Evolutionary conservation across 441 rosid genomes (phyloP).

Genomic region (Jatropha multifida): DNA sequence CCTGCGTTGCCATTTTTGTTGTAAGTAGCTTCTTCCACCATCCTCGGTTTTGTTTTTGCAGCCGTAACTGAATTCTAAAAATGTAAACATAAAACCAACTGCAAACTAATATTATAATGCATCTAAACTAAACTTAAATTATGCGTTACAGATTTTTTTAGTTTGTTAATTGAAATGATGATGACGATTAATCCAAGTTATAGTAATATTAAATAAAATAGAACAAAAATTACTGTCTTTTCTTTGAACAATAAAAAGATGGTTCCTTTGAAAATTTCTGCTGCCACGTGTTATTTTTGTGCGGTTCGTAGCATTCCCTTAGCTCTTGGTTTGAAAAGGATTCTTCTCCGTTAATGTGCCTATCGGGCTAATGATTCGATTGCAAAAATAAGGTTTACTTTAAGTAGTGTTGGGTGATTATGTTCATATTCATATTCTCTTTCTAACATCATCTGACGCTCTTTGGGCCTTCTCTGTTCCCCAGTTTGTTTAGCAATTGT

Average conservation of each 20-base stretch:
- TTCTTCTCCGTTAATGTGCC: neutral
- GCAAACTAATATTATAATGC: neutral
- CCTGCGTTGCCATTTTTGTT: neutral
- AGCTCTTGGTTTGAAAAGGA: neutral
- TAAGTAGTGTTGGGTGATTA: neutral
- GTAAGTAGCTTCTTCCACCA: neutral
- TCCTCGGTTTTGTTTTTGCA: neutral
- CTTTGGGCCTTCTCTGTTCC: too few relatives aligned
- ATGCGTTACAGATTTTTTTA: too few relatives aligned
- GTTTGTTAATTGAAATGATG: too few relatives aligned
- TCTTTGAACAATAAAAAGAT: neutral
- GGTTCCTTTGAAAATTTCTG: neutral
- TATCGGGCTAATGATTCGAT: neutral
- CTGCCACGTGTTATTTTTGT: neutral
- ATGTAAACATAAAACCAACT: neutral
- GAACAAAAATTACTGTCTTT: neutral
- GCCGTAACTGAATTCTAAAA: neutral
- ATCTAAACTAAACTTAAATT: too few relatives aligned
- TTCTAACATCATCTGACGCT: too few relatives aligned
- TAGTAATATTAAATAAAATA: too few relatives aligned
- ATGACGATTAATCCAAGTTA: too few relatives aligned
- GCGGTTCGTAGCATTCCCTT: neutral
- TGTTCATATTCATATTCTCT: neutral
- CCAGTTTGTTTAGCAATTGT: conserved; percentile 8
- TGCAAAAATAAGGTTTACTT: neutral